Conservation (phyloP, 73 alveolate species). For the Breviolum minutum region DNA sequence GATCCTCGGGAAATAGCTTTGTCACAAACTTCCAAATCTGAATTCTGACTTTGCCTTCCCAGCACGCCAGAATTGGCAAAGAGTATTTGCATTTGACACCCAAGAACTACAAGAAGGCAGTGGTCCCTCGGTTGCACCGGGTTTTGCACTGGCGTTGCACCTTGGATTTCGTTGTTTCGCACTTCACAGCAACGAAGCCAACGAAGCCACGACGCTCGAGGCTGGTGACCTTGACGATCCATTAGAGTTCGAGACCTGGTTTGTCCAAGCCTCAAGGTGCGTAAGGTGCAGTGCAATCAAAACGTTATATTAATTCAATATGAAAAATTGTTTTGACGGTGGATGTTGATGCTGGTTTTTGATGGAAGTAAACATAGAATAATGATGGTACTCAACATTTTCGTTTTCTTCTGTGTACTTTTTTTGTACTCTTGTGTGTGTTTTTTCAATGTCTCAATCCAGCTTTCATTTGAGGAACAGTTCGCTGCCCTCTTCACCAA, state of each 20-base stretch:
- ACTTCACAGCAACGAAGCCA: not conserved
- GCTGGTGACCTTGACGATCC: constrained; percentile 30
- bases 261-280: not conserved
- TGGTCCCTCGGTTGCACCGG: constrained; percentile 1
- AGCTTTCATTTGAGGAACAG: not conserved
- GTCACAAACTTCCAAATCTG: not conserved
- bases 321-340: not conserved
- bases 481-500: not conserved
- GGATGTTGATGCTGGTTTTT: not conserved
- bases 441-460: not conserved
- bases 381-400: not conserved
- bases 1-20: not conserved
- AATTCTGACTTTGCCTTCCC: too few relatives aligned
- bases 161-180: not conserved
- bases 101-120: not conserved
- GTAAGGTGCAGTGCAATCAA: not conserved
- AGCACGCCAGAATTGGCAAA: constrained; percentile 76
- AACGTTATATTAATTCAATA: not conserved
- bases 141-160: not conserved
- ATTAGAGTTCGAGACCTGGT: constrained; percentile 77
- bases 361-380: not conserved
- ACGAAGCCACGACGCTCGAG: not conserved
- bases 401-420: not conserved
- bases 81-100: constrained; percentile 47
- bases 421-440: not conserved